A percentile compares a stretch with the other conserved stretches of the same genome.
Conservation (phyloP, 768 basidiomycete species). For the Mrakia hoshinonis region DNA sequence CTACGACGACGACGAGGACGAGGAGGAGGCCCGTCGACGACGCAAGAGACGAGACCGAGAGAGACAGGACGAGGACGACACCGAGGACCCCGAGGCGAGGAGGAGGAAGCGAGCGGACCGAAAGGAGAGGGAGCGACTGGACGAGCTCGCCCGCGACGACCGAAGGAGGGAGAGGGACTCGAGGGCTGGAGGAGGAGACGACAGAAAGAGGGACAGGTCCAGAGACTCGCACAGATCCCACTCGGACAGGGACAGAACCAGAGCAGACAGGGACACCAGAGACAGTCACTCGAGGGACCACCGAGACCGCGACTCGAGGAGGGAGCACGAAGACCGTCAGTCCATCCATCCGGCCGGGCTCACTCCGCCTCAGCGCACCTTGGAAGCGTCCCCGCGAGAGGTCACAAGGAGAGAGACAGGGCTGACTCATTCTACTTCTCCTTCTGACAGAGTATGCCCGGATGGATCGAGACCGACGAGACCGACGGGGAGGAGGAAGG, state of each 20-base stretch:
- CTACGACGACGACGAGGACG: constrained; percentile 21
- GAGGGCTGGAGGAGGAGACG: not conserved
- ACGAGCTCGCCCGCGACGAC: constrained; percentile 14
- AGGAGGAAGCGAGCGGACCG: constrained; percentile 24
- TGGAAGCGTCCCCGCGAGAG: too few relatives aligned
- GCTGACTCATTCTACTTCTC: not conserved
- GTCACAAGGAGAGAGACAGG: not conserved
- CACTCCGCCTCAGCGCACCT: not conserved
- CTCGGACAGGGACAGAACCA: not conserved
- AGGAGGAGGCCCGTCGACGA: constrained; percentile 26
- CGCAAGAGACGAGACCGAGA: constrained; percentile 60
- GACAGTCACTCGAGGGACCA: not conserved
- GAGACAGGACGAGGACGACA: constrained; percentile 37
- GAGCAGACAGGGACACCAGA: not conserved
- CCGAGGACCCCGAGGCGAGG: constrained; percentile 29
- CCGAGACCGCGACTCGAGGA: constrained; percentile 18
- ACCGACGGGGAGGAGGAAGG: constrained; percentile 31
- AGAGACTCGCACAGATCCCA: constrained; percentile 3
- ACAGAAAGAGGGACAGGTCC: constrained; percentile 14
- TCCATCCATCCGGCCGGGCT: not conserved
- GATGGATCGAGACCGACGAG: constrained; percentile 40
- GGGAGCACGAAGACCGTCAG: constrained; percentile 34
- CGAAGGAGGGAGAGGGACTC: constrained; percentile 18
- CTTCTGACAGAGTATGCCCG: not conserved
- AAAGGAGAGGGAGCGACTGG: constrained; percentile 17